Conservation (phyloP, 805 yeast genomes). For the Sugiyamaella valdiviana region DNA sequence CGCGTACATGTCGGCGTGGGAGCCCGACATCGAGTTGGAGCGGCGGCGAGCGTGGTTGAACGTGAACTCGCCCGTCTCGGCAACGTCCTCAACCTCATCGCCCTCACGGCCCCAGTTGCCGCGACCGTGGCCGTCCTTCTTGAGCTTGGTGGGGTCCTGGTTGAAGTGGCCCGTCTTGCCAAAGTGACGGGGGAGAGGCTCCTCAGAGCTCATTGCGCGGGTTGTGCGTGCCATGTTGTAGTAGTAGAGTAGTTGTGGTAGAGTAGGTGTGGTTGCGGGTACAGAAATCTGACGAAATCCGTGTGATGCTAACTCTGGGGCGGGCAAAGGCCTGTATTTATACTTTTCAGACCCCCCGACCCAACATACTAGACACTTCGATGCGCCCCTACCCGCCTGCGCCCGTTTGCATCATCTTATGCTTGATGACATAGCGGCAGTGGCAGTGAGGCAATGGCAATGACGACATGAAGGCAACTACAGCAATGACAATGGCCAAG, state of each 20-base stretch:
- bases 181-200: slow-evolving; percentile 53
- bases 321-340: not conserved
- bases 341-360: not conserved
- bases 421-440: not conserved
- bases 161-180: slow-evolving; percentile 68
- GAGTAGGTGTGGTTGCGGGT: not conserved
- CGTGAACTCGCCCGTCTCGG: slow-evolving; percentile 49
- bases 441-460: too few relatives aligned
- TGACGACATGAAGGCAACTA: too few relatives aligned
- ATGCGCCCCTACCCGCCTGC: not conserved
- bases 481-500: too few relatives aligned
- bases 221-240: slow-evolving; percentile 22
- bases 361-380: not conserved
- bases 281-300: not conserved
- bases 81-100: slow-evolving; percentile 64
- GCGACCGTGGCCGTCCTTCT: slow-evolving; percentile 81
- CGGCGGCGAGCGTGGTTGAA: slow-evolving; percentile 32
- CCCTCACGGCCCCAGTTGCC: slow-evolving; percentile 84
- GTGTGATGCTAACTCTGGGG: not conserved
- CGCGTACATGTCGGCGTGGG: slow-evolving; percentile 15
- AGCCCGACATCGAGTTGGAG: slow-evolving; percentile 28
- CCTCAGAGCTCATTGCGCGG: slow-evolving; percentile 7
- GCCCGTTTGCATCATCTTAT: too few relatives aligned
- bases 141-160: slow-evolving; percentile 66
- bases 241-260: not conserved